Percentiles rank a stretch among this genome's conserved stretches.
Conservation (phyloP, 1,284 basidiomycete genomes). For the Xerocomus nothofagi region DNA sequence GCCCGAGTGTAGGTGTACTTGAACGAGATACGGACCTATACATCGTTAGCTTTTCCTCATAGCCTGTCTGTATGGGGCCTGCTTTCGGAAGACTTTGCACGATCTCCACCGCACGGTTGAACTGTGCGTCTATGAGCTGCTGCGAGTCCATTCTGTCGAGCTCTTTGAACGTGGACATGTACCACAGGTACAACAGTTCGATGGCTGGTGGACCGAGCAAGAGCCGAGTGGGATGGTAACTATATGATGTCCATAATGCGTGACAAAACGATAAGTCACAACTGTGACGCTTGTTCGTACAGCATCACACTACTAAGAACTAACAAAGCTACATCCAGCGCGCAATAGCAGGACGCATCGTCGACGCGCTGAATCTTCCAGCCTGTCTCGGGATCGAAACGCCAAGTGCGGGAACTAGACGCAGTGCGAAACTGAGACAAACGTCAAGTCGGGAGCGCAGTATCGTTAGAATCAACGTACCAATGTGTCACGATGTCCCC, state of each 20-base stretch:
- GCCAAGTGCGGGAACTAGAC: not conserved
- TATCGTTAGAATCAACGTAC: conserved; percentile 1
- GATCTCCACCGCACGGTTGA: conserved; percentile 93
- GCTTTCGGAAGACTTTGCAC: conserved; percentile 90
- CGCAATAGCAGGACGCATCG: not conserved
- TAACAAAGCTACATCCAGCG: not conserved
- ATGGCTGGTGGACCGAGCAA: not conserved
- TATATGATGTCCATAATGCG: conserved; percentile 4
- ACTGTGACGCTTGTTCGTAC: not conserved
- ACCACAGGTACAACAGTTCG: not conserved
- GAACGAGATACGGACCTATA: conserved; percentile 64
- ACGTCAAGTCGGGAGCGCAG: not conserved
- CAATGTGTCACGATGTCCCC: conserved; percentile 30
- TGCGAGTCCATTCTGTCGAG: conserved; percentile 52
- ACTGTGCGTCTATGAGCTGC: conserved; percentile 75
- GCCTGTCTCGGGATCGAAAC: not conserved
- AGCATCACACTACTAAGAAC: not conserved
- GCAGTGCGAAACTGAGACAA: not conserved
- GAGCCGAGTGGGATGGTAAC: not conserved
- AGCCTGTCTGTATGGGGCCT: conserved; percentile 94
- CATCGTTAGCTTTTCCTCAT: conserved; percentile 94
- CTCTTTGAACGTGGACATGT: not conserved
- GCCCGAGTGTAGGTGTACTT: not conserved
- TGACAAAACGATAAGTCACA: conserved; percentile 22
- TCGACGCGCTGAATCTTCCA: not conserved